Evolutionary conservation across 164 flowering plant species (phyloP).

Genomic region (Sextonia rubra): DNA sequence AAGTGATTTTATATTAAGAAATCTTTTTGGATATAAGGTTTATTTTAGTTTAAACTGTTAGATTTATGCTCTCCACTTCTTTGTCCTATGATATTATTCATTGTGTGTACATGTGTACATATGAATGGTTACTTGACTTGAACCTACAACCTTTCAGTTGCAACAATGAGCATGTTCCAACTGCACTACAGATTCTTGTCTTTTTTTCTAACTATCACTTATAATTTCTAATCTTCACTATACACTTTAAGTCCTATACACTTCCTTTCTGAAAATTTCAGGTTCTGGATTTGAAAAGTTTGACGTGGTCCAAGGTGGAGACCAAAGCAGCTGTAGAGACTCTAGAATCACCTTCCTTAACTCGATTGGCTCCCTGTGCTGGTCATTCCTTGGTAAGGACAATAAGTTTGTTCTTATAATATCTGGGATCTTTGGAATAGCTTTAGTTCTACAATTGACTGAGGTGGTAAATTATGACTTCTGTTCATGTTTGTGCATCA

Average conservation of each 20-base stretch:
- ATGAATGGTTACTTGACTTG: too few relatives aligned
- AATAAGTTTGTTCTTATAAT: background rate
- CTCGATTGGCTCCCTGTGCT: slow-evolving; percentile 63
- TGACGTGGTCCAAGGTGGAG: slow-evolving; percentile 92
- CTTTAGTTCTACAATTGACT: background rate
- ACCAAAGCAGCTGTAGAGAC: slow-evolving; percentile 42
- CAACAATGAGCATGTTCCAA: too few relatives aligned
- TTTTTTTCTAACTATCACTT: too few relatives aligned
- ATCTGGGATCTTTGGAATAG: background rate
- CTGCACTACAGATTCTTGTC: too few relatives aligned
- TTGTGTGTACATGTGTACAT: too few relatives aligned
- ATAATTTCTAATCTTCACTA: too few relatives aligned
- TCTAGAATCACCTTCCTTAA: slow-evolving; percentile 42
- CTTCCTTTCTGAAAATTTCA: slow-evolving; percentile 29
- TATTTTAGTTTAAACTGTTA: too few relatives aligned
- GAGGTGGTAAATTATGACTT: background rate
- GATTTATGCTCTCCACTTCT: too few relatives aligned
- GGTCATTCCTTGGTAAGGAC: slow-evolving; percentile 92
- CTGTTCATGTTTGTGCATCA: background rate
- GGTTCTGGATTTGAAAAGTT: slow-evolving; percentile 85
- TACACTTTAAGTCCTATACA: background rate
- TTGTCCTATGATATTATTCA: too few relatives aligned
- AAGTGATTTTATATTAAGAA: too few relatives aligned
- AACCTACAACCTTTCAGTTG: too few relatives aligned
- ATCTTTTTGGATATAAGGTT: too few relatives aligned